Conservation (phyloP, 306 rosid genomes). For the Quercus rubra region DNA sequence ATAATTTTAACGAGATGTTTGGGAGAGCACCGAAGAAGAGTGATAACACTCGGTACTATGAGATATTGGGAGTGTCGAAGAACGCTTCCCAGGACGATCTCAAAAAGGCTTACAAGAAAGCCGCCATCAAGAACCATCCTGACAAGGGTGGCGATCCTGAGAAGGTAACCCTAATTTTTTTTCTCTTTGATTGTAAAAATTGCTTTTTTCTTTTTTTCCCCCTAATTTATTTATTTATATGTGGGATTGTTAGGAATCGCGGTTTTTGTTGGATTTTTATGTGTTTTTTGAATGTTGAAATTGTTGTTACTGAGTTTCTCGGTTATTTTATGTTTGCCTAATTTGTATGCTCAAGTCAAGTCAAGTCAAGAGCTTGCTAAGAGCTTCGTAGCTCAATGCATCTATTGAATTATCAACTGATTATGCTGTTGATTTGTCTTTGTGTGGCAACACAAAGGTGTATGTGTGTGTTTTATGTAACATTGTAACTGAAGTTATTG, state of each 20-base stretch:
- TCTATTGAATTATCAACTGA: too few relatives aligned
- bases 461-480: too few relatives aligned
- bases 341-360: too few relatives aligned
- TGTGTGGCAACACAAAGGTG: background rate
- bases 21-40: slow-evolving; percentile 78
- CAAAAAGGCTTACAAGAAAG: slow-evolving; percentile 87
- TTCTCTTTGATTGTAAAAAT: background rate
- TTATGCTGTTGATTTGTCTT: too few relatives aligned
- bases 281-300: too few relatives aligned
- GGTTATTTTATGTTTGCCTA: too few relatives aligned
- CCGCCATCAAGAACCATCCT: slow-evolving; percentile 87
- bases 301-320: too few relatives aligned
- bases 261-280: too few relatives aligned
- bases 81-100: slow-evolving; percentile 73
- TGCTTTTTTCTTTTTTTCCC: too few relatives aligned
- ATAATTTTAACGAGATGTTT: slow-evolving; percentile 42
- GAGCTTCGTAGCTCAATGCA: too few relatives aligned
- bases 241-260: background rate
- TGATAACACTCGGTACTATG: slow-evolving; percentile 67
- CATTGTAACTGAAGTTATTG: too few relatives aligned
- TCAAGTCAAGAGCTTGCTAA: too few relatives aligned
- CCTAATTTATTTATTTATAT: background rate
- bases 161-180: slow-evolving; percentile 32
- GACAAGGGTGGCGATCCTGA: slow-evolving; percentile 96
- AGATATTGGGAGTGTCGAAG: slow-evolving; percentile 68